Conservation (phyloP, 805 yeast species). For the Tetrapisispora phaffii region DNA sequence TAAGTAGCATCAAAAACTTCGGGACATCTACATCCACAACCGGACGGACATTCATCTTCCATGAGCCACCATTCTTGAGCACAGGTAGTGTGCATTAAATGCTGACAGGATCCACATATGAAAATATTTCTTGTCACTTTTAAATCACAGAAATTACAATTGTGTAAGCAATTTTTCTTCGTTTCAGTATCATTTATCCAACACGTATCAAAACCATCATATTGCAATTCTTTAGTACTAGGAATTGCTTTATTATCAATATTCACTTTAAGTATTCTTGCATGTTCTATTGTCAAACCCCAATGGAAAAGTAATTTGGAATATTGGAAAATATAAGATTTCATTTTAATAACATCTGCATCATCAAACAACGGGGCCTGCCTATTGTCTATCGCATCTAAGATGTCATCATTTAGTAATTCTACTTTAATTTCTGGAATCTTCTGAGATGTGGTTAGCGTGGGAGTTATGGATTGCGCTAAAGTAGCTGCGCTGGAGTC, state of each 20-base stretch:
- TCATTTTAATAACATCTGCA: constrained; percentile 20
- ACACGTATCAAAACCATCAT: constrained; percentile 11
- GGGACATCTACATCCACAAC: constrained; percentile 74
- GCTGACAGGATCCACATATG: constrained; percentile 67
- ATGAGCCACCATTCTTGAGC: constrained; percentile 71
- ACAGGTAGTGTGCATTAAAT: constrained; percentile 68
- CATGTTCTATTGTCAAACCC: constrained; percentile 75
- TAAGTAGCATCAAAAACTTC: constrained; percentile 20
- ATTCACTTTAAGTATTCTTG: constrained; percentile 53
- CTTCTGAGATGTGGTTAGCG: background rate
- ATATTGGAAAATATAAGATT: constrained; percentile 52
- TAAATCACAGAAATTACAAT: constrained; percentile 60
- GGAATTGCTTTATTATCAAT: background rate
- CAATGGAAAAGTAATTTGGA: constrained; percentile 69
- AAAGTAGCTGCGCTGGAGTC: background rate
- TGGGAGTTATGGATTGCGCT: constrained; percentile 1
- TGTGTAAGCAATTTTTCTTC: constrained; percentile 16
- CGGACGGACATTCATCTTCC: constrained; percentile 60
- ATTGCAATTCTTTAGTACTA: background rate
- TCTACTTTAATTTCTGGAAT: constrained; percentile 21
- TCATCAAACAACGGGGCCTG: constrained; percentile 17
- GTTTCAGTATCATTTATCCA: constrained; percentile 12
- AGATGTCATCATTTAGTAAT: constrained; percentile 21
- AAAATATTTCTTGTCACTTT: constrained; percentile 51
- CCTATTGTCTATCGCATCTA: constrained; percentile 14